Percentiles rank a stretch among this genome's conserved stretches.
phyloP scores from a whole-genome alignment of 2,329 filamentous ascomycete genomes.

The Celoporthe dispersa region DNA sequence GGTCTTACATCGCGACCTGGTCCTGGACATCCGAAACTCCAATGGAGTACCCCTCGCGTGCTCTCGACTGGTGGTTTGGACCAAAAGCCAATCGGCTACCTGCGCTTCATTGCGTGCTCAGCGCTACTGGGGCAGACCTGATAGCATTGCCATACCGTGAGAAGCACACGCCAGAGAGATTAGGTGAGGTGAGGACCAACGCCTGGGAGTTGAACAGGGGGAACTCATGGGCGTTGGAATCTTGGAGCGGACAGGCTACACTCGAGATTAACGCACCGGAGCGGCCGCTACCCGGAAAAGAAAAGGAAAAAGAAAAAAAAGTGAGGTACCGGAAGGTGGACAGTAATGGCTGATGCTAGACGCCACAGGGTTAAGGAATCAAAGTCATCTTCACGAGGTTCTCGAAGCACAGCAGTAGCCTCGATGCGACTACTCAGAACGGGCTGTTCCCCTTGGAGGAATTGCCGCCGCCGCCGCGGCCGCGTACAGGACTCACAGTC shows the following conservation, averaged over 20 bases:
- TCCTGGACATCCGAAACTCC: background rate
- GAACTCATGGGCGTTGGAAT: background rate
- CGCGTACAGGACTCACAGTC: conserved; percentile 1
- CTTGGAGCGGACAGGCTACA: background rate
- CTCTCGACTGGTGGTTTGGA: background rate
- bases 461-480: conserved; percentile 15
- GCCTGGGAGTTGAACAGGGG: background rate
- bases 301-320: background rate
- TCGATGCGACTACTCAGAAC: background rate
- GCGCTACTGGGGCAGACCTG: no score
- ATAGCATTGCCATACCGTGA: conserved; percentile 1
- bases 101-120: conserved; percentile 10
- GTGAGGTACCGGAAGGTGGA: background rate
- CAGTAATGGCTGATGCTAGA: background rate
- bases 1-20: background rate
- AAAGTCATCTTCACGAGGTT: background rate
- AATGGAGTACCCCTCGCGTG: background rate
- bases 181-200: background rate
- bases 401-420: background rate
- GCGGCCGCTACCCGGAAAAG: background rate
- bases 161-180: background rate
- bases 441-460: background rate
- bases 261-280: background rate
- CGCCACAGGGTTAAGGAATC: background rate
- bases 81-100: background rate